Evolutionary conservation across 768 basidiomycete species (phyloP).

Genomic region (Russula sp.): DNA sequence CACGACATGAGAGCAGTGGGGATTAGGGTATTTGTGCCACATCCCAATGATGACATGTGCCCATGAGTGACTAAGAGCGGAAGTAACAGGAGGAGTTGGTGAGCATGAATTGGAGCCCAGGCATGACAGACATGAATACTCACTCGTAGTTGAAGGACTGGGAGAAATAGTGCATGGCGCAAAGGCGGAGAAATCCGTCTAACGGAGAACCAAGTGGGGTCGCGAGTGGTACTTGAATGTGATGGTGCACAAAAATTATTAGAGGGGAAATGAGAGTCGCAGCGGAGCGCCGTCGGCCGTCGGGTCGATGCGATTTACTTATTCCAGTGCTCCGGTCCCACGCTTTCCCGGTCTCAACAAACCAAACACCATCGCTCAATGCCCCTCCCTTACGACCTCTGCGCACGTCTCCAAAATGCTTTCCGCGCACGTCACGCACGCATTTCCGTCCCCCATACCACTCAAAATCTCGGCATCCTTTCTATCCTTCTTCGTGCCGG

Average conservation of each 20-base stretch:
- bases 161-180: conserved; percentile 77
- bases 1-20: conserved; percentile 83
- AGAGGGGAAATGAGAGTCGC: background rate
- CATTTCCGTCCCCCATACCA: conserved; percentile 75
- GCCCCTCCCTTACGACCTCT: conserved; percentile 78
- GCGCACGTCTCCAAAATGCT: conserved; percentile 87
- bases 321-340: background rate
- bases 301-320: too few relatives aligned
- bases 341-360: background rate
- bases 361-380: conserved; percentile 24
- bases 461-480: conserved; percentile 87
- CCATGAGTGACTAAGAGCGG: conserved; percentile 71
- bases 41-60: conserved; percentile 87
- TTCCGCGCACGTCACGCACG: conserved; percentile 79
- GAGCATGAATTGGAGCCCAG: conserved; percentile 5
- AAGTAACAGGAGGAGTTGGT: conserved; percentile 15
- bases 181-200: background rate
- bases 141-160: conserved; percentile 82
- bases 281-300: background rate
- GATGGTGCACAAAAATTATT: background rate
- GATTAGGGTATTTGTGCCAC: conserved; percentile 96
- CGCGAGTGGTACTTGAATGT: background rate
- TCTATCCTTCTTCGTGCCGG: conserved; percentile 89
- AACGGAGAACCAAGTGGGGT: conserved; percentile 4
- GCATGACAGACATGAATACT: conserved; percentile 30